Percentiles rank a stretch among this genome's conserved stretches.
Evolutionary conservation across 768 basidiomycete genomes (phyloP).

Genomic region (Phanerodontia chrysosporium): DNA sequence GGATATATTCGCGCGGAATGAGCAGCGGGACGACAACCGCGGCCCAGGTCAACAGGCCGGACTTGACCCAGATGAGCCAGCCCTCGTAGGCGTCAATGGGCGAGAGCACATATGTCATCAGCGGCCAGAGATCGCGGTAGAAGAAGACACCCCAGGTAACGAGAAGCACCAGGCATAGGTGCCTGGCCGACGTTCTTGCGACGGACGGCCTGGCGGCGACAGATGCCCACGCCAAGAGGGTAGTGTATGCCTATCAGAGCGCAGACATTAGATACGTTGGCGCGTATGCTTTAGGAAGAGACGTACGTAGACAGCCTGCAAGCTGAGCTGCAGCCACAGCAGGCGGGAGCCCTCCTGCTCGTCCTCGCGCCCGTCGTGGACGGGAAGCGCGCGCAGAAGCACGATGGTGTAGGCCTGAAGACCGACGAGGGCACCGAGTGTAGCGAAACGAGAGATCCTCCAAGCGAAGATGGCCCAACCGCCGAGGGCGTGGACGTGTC

Average conservation of each 20-base stretch:
- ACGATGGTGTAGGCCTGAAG: constrained; percentile 30
- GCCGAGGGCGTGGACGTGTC: constrained; percentile 27
- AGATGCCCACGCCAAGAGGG: constrained; percentile 28
- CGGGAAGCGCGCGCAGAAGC: background rate
- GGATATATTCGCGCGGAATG: constrained; percentile 35
- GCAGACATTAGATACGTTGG: background rate
- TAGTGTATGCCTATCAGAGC: constrained; percentile 28
- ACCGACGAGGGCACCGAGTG: constrained; percentile 29
- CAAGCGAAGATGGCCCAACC: constrained; percentile 32
- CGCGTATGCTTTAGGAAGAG: background rate
- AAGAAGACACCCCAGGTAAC: constrained; percentile 30
- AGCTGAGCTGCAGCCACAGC: constrained; percentile 26
- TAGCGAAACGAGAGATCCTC: constrained; percentile 28
- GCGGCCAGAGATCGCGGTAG: constrained; percentile 37
- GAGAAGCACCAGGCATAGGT: constrained; percentile 31
- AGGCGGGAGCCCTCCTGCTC: constrained; percentile 21
- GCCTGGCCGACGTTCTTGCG: constrained; percentile 23
- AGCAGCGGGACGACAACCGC: constrained; percentile 34
- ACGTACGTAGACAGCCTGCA: constrained; percentile 14
- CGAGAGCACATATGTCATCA: constrained; percentile 28
- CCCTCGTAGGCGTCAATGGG: constrained; percentile 32
- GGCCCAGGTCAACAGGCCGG: constrained; percentile 30
- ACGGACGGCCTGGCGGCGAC: constrained; percentile 21
- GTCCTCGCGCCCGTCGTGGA: constrained; percentile 22
- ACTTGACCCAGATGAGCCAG: constrained; percentile 33